phyloP scores from a whole-genome alignment of 2,329 filamentous ascomycete species.

The Talaromyces sp. region DNA sequence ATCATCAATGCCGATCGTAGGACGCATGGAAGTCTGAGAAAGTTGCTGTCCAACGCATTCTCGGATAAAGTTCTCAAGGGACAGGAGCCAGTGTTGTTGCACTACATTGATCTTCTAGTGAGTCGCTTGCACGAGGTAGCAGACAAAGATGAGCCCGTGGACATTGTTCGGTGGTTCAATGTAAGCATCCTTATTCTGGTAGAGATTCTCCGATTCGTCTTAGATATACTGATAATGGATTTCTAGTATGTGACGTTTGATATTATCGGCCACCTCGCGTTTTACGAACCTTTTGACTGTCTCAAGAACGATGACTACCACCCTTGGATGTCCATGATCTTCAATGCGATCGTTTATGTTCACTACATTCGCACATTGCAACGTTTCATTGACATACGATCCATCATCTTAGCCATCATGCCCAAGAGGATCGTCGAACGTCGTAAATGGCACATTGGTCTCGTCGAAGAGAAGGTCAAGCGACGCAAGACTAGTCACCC shows the following conservation, averaged over 20 bases:
- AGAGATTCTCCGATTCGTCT: neutral
- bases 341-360: conserved; percentile 23
- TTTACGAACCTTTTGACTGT: conserved; percentile 33
- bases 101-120: conserved; percentile 12
- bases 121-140: conserved; percentile 13
- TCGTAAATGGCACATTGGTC: conserved; percentile 14
- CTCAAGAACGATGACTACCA: conserved; percentile 28
- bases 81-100: conserved; percentile 11
- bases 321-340: conserved; percentile 30
- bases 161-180: conserved; percentile 15
- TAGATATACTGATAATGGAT: neutral
- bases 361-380: conserved; percentile 14
- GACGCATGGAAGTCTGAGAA: conserved; percentile 7
- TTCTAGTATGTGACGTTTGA: conserved; percentile 29
- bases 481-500: conserved; percentile 10
- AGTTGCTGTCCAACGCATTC: conserved; percentile 12
- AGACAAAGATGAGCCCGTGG: conserved; percentile 1
- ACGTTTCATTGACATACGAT: conserved; percentile 8
- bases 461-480: conserved; percentile 14
- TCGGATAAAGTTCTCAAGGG: conserved; percentile 11
- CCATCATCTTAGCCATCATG: conserved; percentile 12
- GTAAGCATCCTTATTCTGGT: neutral
- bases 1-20: conserved; percentile 13
- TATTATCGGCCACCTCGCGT: conserved; percentile 34
- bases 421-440: conserved; percentile 14